A percentile compares a stretch with the other conserved stretches of the same genome.
Evolutionary conservation across 2,329 filamentous ascomycete genomes (phyloP).

Genomic region (Microsporum ferrugineum): DNA sequence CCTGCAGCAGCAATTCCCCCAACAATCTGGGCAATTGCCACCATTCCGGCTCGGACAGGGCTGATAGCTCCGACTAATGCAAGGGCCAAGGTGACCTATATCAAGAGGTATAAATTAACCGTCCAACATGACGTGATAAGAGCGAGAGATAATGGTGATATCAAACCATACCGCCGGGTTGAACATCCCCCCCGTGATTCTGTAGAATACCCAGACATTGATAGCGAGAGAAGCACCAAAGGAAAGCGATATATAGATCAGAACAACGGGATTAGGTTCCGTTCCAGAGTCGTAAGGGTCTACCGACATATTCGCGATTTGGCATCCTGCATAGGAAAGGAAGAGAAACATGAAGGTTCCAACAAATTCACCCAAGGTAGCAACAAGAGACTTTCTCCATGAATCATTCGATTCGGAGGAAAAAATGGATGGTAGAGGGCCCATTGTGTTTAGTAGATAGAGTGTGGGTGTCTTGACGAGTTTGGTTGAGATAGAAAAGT

Average conservation of each 20-base stretch:
- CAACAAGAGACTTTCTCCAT: slow-evolving; percentile 24
- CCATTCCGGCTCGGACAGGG: slow-evolving; percentile 40
- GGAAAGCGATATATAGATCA: slow-evolving; percentile 35
- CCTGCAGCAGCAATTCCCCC: slow-evolving; percentile 50
- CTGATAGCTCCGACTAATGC: slow-evolving; percentile 48
- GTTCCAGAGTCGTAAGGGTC: slow-evolving; percentile 14
- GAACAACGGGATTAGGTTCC: slow-evolving; percentile 22
- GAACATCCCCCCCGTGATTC: slow-evolving; percentile 42
- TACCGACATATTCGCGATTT: slow-evolving; percentile 33
- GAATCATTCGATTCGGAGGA: slow-evolving; percentile 1
- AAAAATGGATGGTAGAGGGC: neutral
- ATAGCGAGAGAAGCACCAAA: slow-evolving; percentile 40
- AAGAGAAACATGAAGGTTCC: slow-evolving; percentile 43
- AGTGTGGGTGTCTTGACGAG: neutral
- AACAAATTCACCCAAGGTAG: slow-evolving; percentile 40
- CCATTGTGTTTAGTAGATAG: neutral
- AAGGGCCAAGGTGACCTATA: slow-evolving; percentile 47
- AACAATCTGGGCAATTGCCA: slow-evolving; percentile 48
- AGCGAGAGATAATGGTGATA: neutral
- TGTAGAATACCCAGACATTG: slow-evolving; percentile 46
- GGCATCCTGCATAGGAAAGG: slow-evolving; percentile 38
- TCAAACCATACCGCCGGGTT: slow-evolving; percentile 35
- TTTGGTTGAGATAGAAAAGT: neutral
- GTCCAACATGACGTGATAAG: neutral
- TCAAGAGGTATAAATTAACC: neutral